Evolutionary conservation across 257 asterid species (phyloP).

Genomic region (Verbascum thapsus): DNA sequence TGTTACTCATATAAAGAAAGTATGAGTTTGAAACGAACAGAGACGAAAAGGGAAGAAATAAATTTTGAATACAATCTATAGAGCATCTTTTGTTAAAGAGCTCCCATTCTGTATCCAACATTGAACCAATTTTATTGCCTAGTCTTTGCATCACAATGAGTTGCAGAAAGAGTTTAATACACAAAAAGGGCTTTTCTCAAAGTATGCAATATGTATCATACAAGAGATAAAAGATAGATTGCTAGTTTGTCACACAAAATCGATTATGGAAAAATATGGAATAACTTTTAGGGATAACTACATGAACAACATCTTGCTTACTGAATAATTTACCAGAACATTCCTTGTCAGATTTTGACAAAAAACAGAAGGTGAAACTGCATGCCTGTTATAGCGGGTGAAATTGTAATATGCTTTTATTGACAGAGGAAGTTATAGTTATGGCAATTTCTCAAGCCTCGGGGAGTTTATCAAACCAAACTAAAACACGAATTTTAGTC

Average conservation of each 20-base stretch:
- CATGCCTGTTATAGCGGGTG: not conserved
- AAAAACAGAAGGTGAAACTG: no score
- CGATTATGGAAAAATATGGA: no score
- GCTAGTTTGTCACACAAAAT: no score
- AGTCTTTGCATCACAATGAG: slow-evolving; percentile 83
- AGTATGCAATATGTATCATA: slow-evolving; percentile 1
- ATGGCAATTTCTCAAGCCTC: no score
- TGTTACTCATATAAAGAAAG: slow-evolving; percentile 1
- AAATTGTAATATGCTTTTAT: not conserved
- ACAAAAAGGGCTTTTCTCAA: slow-evolving; percentile 8
- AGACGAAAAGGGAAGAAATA: slow-evolving; percentile 15
- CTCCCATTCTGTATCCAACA: slow-evolving; percentile 86
- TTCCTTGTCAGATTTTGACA: no score
- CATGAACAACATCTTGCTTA: no score
- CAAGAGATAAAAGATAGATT: not conserved
- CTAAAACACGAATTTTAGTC: no score
- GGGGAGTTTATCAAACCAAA: no score
- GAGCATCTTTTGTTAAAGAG: slow-evolving; percentile 65
- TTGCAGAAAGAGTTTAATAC: slow-evolving; percentile 80
- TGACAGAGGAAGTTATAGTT: not conserved
- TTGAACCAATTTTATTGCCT: slow-evolving; percentile 73
- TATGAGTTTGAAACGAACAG: slow-evolving; percentile 20
- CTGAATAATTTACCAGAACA: no score
- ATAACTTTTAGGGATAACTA: no score
- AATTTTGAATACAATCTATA: not conserved